Conservation (phyloP, 345 rosid species). For the Euphorbia peplus region DNA sequence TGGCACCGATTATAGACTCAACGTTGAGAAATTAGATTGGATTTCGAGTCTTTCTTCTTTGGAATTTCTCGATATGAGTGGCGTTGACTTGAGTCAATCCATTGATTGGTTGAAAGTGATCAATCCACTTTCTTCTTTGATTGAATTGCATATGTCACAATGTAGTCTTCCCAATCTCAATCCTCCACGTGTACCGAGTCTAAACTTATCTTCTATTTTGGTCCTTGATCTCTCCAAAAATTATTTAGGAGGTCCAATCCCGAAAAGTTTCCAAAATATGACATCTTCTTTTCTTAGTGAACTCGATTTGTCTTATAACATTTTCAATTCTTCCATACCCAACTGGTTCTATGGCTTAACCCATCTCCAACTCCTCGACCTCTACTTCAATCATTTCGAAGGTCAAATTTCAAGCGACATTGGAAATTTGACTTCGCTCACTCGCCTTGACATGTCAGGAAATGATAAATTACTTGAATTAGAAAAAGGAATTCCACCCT, state of each 20-base stretch:
- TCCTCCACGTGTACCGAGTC: background rate
- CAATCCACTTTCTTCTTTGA: constrained; percentile 18
- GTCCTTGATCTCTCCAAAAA: constrained; percentile 20
- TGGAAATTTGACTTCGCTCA: constrained; percentile 1
- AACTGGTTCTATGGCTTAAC: background rate
- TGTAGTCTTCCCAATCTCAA: background rate
- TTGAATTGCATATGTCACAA: background rate
- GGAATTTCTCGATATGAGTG: constrained; percentile 21
- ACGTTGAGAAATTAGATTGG: constrained; percentile 24
- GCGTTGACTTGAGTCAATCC: background rate
- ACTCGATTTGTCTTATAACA: background rate
- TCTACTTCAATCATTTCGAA: background rate
- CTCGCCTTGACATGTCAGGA: background rate
- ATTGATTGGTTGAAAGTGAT: constrained; percentile 13
- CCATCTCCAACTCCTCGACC: background rate
- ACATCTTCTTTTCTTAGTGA: background rate
- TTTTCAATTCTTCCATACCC: background rate
- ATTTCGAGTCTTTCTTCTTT: constrained; percentile 18
- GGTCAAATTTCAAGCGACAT: constrained; percentile 6
- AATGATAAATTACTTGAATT: background rate
- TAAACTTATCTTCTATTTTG: constrained; percentile 27
- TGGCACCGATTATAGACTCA: no score
- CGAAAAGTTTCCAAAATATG: background rate
- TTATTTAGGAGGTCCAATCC: background rate
- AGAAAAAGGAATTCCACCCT: constrained; percentile 8